phyloP scores from a whole-genome alignment of 75 land plant genomes.

The Azolla pinnata region DNA sequence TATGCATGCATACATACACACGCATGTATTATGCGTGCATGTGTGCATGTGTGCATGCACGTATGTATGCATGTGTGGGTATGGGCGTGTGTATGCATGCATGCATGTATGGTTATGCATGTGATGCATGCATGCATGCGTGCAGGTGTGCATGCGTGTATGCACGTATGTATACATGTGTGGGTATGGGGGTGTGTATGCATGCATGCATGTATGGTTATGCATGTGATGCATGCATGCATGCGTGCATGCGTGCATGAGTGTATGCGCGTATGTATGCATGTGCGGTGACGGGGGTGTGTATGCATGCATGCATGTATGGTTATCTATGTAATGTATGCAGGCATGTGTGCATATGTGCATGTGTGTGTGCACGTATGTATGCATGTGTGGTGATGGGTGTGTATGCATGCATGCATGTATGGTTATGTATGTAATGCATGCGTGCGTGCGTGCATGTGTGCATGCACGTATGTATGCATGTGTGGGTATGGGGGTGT shows the following conservation, averaged over 20 bases:
- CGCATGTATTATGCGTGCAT: no score
- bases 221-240: not conserved
- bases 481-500: not conserved
- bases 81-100: no score
- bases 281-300: not conserved
- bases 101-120: no score
- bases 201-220: not conserved
- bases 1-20: no score
- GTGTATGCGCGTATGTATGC: not conserved
- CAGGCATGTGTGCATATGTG: not conserved
- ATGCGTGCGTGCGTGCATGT: not conserved
- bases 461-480: slow-evolving; percentile 3
- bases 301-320: not conserved
- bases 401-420: not conserved
- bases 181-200: not conserved
- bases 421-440: slow-evolving; percentile 4
- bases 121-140: no score
- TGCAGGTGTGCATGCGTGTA: not conserved
- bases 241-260: not conserved
- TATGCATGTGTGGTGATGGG: not conserved
- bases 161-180: not conserved
- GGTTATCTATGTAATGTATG: not conserved
- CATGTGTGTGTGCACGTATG: not conserved
- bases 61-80: no score
- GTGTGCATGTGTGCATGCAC: no score